phyloP scores from a whole-genome alignment of 129 eudicot genomes.

The Saussurea involucrata region DNA sequence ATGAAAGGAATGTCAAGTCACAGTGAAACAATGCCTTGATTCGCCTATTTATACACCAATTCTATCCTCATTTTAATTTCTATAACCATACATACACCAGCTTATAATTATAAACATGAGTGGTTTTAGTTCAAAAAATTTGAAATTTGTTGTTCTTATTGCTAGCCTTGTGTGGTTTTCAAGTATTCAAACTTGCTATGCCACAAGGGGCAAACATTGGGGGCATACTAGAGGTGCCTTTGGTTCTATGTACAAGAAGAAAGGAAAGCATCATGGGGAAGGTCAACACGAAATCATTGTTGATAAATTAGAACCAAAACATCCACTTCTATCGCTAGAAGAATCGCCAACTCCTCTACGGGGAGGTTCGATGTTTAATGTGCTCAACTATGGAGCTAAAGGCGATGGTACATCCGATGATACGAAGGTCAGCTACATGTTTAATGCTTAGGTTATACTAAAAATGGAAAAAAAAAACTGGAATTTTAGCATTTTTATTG shows the following conservation, averaged over 20 bases:
- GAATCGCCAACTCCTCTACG: conserved; percentile 7
- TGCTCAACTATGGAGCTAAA: conserved; percentile 68
- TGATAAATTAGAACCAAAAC: conserved; percentile 26
- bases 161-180: conserved; percentile 47
- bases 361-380: conserved; percentile 40
- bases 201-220: conserved; percentile 57
- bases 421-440: conserved; percentile 52
- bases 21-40: conserved; percentile 17
- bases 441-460: no score
- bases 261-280: conserved; percentile 34
- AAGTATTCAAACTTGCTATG: conserved; percentile 47
- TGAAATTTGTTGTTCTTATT: conserved; percentile 41
- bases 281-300: conserved; percentile 26
- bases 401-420: conserved; percentile 80
- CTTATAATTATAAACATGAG: conserved; percentile 44
- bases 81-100: conserved; percentile 16
- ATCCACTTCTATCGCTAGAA: not conserved
- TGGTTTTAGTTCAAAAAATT: conserved; percentile 35
- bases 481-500: no score
- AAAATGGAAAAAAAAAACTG: no score
- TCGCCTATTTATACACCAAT: conserved; percentile 55
- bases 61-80: conserved; percentile 17
- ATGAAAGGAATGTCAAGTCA: conserved; percentile 32
- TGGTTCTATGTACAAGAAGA: conserved; percentile 42
- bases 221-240: conserved; percentile 30